phyloP scores from a whole-genome alignment of 768 basidiomycete species.

The Dentipellis sp. region DNA sequence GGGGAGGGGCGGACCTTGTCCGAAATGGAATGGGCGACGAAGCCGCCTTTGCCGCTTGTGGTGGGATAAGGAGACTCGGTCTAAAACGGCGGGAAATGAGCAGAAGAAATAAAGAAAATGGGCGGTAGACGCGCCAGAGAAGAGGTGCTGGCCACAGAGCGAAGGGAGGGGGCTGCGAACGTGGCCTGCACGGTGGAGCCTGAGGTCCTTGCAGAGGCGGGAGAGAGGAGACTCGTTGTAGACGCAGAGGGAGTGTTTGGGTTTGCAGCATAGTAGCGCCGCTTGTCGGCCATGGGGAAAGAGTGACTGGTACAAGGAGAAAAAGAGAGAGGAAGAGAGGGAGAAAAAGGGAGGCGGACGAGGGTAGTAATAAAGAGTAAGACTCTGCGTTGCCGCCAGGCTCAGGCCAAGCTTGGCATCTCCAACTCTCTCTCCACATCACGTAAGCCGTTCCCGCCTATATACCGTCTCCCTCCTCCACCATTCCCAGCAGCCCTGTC shows the following conservation, averaged over 20 bases:
- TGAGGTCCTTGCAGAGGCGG: constrained; percentile 3
- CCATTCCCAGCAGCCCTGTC: constrained; percentile 34
- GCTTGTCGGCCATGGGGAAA: neutral
- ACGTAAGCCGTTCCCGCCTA: too few species aligned
- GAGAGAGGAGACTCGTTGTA: constrained; percentile 11
- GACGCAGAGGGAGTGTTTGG: constrained; percentile 8
- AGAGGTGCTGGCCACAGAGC: constrained; percentile 13
- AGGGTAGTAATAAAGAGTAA: neutral
- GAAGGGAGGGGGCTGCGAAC: constrained; percentile 12
- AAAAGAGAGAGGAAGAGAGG: constrained; percentile 42
- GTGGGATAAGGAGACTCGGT: neutral
- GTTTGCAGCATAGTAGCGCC: constrained; percentile 1
- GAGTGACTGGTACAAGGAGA: constrained; percentile 27
- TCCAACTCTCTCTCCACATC: too few species aligned
- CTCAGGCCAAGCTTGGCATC: too few species aligned
- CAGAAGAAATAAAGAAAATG: constrained; percentile 4
- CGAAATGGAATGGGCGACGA: neutral
- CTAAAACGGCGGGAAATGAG: constrained; percentile 1
- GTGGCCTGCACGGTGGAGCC: constrained; percentile 13
- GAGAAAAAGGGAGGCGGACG: neutral
- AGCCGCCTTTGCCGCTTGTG: neutral
- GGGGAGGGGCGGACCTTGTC: neutral
- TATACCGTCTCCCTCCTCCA: constrained; percentile 29
- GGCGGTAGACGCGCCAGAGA: constrained; percentile 12
- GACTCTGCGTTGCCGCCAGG: too few species aligned